phyloP scores from a whole-genome alignment of 208 protist species.

The Crithidia brevicula region DNA sequence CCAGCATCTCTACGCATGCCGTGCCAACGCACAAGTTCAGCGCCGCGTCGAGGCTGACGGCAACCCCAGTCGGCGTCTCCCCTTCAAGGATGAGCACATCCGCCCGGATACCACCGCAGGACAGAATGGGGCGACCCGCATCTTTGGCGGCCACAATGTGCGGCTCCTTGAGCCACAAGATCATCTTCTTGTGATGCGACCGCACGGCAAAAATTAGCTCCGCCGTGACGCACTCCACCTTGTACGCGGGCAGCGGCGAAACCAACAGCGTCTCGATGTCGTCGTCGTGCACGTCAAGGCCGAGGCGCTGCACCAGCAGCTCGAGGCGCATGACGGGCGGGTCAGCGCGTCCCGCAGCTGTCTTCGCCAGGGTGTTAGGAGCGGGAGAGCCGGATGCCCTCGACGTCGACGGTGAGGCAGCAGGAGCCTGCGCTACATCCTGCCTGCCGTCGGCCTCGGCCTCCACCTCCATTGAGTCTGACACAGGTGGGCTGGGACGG shows the following conservation, averaged over 20 bases:
- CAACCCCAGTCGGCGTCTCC: slow-evolving; percentile 36
- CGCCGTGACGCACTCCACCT: slow-evolving; percentile 51
- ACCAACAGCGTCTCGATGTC: slow-evolving; percentile 41
- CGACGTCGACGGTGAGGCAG: background rate
- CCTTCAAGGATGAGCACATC: slow-evolving; percentile 42
- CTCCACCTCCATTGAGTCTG: slow-evolving; percentile 6
- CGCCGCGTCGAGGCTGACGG: slow-evolving; percentile 44
- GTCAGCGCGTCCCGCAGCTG: slow-evolving; percentile 26
- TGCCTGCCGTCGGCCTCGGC: background rate
- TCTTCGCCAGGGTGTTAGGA: background rate
- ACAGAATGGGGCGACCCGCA: slow-evolving; percentile 51
- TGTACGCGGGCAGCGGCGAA: slow-evolving; percentile 48
- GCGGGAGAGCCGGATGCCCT: background rate
- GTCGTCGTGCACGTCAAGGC: slow-evolving; percentile 77
- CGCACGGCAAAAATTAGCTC: slow-evolving; percentile 67
- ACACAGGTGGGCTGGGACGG: slow-evolving; percentile 2
- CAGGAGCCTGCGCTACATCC: background rate
- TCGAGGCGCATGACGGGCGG: slow-evolving; percentile 61
- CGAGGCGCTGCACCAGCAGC: slow-evolving; percentile 59
- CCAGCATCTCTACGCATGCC: slow-evolving; percentile 76
- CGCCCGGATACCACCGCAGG: slow-evolving; percentile 38
- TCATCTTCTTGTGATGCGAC: slow-evolving; percentile 44
- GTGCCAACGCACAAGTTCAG: slow-evolving; percentile 69
- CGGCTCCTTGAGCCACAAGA: slow-evolving; percentile 54
- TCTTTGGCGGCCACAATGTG: slow-evolving; percentile 54